Conservation (phyloP, 208 protist species). For the Acanthamoeba castellanii region DNA sequence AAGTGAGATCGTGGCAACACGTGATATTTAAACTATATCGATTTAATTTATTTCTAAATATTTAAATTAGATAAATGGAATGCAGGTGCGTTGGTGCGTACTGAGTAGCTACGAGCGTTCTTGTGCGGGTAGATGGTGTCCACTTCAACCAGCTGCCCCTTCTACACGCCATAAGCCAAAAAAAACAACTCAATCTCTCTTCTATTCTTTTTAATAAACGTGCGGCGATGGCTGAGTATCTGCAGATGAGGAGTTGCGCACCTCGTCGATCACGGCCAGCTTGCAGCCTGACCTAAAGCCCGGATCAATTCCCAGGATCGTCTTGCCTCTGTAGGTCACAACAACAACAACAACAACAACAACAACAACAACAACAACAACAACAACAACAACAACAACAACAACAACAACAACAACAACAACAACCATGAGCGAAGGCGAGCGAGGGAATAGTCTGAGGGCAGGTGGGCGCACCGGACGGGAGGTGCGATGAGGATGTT, state of each 20-base stretch:
- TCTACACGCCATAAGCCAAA: background rate
- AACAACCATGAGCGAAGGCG: too few relatives aligned
- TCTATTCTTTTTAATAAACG: too few relatives aligned
- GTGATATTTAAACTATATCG: too few relatives aligned
- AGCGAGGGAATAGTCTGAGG: background rate
- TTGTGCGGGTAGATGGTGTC: background rate
- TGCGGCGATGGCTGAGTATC: too few relatives aligned
- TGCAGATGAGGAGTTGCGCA: background rate
- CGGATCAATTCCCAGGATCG: background rate
- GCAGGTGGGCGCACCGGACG: background rate
- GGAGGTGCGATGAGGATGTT: background rate
- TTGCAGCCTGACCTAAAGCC: background rate
- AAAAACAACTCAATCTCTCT: too few relatives aligned
- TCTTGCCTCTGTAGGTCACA: background rate
- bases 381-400: too few relatives aligned
- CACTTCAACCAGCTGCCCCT: background rate
- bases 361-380: background rate
- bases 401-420: too few relatives aligned
- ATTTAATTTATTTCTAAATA: too few relatives aligned
- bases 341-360: background rate
- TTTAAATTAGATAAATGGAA: too few relatives aligned
- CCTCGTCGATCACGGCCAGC: background rate
- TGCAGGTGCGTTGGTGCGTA: background rate
- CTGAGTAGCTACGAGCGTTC: background rate
- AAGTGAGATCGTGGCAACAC: background rate